Conservation (phyloP, 192 early-diverging fungal genomes). For the Jimgerdemannia lactiflua region DNA sequence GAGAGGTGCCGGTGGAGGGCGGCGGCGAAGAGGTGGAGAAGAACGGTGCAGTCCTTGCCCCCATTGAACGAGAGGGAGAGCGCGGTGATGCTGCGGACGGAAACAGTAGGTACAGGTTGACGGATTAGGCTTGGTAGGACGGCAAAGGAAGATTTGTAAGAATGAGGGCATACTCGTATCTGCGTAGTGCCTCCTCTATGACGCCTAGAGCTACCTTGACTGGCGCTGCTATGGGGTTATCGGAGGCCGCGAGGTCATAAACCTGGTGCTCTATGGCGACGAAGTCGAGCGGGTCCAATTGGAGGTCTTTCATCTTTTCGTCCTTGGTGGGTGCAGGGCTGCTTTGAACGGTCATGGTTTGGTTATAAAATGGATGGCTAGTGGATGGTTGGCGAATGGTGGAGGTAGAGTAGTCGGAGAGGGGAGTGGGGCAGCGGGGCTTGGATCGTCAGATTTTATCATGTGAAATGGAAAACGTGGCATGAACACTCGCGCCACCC, state of each 20-base stretch:
- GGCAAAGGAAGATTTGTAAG: not conserved
- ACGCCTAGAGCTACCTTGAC: constrained; percentile 46
- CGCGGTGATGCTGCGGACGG: constrained; percentile 46
- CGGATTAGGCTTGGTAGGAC: too few species aligned
- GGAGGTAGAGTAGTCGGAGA: too few species aligned
- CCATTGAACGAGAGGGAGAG: constrained; percentile 91
- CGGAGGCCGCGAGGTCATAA: constrained; percentile 1
- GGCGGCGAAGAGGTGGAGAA: constrained; percentile 77
- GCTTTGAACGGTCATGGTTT: too few species aligned
- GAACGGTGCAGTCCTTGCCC: constrained; percentile 95
- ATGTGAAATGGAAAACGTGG: too few species aligned
- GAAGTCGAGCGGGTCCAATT: constrained; percentile 1
- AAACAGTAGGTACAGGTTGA: not conserved
- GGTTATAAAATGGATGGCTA: too few species aligned
- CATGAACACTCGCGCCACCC: not conserved
- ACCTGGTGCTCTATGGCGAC: constrained; percentile 8
- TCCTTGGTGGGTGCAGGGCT: not conserved
- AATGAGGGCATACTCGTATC: constrained; percentile 49
- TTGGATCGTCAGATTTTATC: too few species aligned
- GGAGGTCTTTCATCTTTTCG: too few species aligned
- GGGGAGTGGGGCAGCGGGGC: too few species aligned
- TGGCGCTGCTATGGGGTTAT: not conserved
- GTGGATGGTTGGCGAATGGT: too few species aligned
- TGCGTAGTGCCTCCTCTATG: constrained; percentile 48
- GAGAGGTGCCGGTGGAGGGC: constrained; percentile 33